A percentile compares a stretch with the other conserved stretches of the same genome.
These are phyloP conservation scores for Hemileccinum impolitum DNA, from an alignment of 768 basidiomycete species.

Conservation along the genomic window DNA sequence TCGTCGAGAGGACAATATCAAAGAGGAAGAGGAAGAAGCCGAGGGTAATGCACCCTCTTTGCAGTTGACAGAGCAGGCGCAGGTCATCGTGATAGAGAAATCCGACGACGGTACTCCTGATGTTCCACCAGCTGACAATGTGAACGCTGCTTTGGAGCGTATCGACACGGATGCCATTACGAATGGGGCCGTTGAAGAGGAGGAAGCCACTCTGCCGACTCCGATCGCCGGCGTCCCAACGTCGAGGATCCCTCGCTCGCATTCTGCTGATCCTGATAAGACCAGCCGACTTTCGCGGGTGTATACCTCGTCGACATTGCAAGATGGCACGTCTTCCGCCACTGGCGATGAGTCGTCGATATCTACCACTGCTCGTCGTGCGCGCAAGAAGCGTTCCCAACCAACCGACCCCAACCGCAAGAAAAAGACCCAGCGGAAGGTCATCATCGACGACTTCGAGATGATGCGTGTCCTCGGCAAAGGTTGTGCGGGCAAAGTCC, in stretches of 20 bases:
- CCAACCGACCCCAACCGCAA: conserved; percentile 48
- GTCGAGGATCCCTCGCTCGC: conserved; percentile 66
- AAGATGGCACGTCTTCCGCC: conserved; percentile 53
- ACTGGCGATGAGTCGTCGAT: conserved; percentile 72
- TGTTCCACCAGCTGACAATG: conserved; percentile 6
- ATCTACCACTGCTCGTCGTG: conserved; percentile 48
- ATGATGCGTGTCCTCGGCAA: conserved; percentile 96
- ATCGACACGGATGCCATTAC: conserved; percentile 22
- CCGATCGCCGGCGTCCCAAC: conserved; percentile 36
- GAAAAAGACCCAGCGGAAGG: conserved; percentile 61
- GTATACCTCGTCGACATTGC: conserved; percentile 50
- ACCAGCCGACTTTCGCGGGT: conserved; percentile 55
- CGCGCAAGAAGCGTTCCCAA: conserved; percentile 53
- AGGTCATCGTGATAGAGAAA: conserved; percentile 22
- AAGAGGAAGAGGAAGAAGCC: conserved; percentile 27
- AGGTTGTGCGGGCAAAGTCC: conserved; percentile 95
- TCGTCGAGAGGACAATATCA: conserved; percentile 21
- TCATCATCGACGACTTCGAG: conserved; percentile 89
- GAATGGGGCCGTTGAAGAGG: conserved; percentile 25
- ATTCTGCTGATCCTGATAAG: conserved; percentile 76
- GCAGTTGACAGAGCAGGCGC: conserved; percentile 7
- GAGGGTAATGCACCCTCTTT: conserved; percentile 3
- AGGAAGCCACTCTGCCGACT: conserved; percentile 33
- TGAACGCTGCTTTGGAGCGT: conserved; percentile 6
- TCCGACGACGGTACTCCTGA: conserved; percentile 21